Base-by-base conservation (phyloP, 2,329 filamentous ascomycete genomes). In the Aciculosporium take region DNA sequence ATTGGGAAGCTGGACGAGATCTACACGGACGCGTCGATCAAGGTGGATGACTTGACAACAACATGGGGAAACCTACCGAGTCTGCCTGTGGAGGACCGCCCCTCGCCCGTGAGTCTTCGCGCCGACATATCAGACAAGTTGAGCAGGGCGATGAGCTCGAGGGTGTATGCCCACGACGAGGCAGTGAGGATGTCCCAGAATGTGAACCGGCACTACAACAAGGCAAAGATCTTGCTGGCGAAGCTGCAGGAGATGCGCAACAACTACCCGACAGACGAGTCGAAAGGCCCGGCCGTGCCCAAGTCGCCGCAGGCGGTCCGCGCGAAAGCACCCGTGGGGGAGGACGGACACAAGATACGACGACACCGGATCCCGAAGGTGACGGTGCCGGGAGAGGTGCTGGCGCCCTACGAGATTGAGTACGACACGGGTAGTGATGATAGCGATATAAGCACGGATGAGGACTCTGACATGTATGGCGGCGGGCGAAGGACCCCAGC, bases 361-460 rank as follows among this genome's bases (percentile, higher is more conserved):
- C 63, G 65, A 15, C 68, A 60, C 12, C 59, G 58, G 27, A 65
- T 71, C 4, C 74, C 76, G 5, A 66, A 72, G 32, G 79, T 81
- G 35, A 80, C 75, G 2, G 74, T 81, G 9, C 76, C 76, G 1
- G 76, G 76, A 34, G 76, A 81, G 53, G 76, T 81, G 7, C 63
- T 80, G 36, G 75, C 76, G 1, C 76, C 76, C 0, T 79, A 79
- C 51, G 76, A 81, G 42, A 58, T 79, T 20, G 74, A 78, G 44
- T 78, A 76, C 53, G 74, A 78, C 39, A 64, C 67, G 1, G 74
- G 69, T 44, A 72, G 63, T 36, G 71, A 69, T 18, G 67, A 67
- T 12, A 71, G 65, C 48, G 71, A 73, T 17, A 66, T 67, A 30
- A 72, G 67, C 53, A 71, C 68, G 2, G 69, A 69, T 18, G 66